phyloP scores from a whole-genome alignment of 106 monocot species.

The Xerophyta viscosa region DNA sequence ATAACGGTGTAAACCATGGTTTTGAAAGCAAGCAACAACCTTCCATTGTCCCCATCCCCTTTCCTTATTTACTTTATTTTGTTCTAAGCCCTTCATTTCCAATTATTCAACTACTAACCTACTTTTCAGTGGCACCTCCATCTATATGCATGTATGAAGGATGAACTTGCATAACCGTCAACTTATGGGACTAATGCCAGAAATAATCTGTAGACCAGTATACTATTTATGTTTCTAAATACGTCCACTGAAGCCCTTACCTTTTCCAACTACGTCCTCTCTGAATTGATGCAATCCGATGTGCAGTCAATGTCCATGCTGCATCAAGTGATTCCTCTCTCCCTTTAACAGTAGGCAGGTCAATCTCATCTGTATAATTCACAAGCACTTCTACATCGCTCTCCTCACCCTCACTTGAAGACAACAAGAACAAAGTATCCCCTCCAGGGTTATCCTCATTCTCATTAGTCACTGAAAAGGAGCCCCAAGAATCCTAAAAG shows the following conservation, averaged over 20 bases:
- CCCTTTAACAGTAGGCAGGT: conserved; percentile 18
- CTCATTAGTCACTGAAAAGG: not conserved
- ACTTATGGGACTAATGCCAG: too few relatives aligned
- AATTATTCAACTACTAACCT: not conserved
- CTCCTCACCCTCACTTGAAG: conserved; percentile 44
- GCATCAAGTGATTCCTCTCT: conserved; percentile 7
- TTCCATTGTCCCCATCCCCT: too few relatives aligned
- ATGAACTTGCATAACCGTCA: too few relatives aligned
- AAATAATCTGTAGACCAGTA: too few relatives aligned
- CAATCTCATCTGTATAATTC: conserved; percentile 13
- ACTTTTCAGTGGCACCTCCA: too few relatives aligned
- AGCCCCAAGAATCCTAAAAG: too few relatives aligned
- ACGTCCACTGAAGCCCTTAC: conserved; percentile 2
- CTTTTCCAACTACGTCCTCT: conserved; percentile 13
- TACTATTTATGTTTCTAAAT: too few relatives aligned
- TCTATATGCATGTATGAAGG: too few relatives aligned
- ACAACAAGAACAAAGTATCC: conserved; percentile 4
- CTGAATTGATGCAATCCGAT: conserved; percentile 16
- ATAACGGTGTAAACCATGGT: too few relatives aligned
- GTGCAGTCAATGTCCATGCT: conserved; percentile 18
- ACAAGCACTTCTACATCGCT: conserved; percentile 24
- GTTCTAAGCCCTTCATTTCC: too few relatives aligned
- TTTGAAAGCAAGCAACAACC: too few relatives aligned
- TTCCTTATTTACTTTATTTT: too few relatives aligned
- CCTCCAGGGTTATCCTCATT: conserved; percentile 2